Conservation (phyloP, 306 rosid species). For the Neltuma alba region DNA sequence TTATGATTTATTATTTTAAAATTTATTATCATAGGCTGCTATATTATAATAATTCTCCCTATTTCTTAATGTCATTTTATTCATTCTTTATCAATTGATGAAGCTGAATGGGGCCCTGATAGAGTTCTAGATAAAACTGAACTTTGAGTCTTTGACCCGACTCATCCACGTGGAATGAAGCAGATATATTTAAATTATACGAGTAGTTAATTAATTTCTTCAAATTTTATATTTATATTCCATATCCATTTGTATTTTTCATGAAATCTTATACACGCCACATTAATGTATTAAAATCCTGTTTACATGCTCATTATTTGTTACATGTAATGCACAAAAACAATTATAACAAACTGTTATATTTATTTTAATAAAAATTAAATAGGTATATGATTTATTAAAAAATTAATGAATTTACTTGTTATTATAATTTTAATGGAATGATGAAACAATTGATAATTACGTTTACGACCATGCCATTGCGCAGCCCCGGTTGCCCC, state of each 20-base stretch:
- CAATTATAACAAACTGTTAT: too few relatives aligned
- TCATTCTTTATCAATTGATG: not conserved
- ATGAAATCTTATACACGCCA: too few relatives aligned
- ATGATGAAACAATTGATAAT: not conserved
- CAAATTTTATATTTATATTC: not conserved
- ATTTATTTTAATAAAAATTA: too few relatives aligned
- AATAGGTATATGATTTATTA: too few relatives aligned
- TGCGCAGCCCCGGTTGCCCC: not conserved
- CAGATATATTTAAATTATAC: not conserved
- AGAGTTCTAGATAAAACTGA: not conserved
- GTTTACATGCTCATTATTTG: too few relatives aligned
- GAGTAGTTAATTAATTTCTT: not conserved
- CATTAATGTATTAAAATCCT: too few relatives aligned
- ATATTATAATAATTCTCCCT: too few relatives aligned
- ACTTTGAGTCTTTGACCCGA: not conserved
- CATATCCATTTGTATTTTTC: not conserved
- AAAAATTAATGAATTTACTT: not conserved
- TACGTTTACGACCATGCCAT: not conserved
- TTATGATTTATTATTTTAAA: too few relatives aligned
- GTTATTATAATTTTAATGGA: not conserved
- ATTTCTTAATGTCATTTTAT: too few relatives aligned
- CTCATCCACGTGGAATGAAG: not conserved
- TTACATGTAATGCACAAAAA: too few relatives aligned
- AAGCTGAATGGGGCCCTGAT: not conserved
- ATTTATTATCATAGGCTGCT: too few relatives aligned